Evolutionary conservation across 2,329 filamentous ascomycete genomes (phyloP).

Genomic region (Rhinocladiella similis): DNA sequence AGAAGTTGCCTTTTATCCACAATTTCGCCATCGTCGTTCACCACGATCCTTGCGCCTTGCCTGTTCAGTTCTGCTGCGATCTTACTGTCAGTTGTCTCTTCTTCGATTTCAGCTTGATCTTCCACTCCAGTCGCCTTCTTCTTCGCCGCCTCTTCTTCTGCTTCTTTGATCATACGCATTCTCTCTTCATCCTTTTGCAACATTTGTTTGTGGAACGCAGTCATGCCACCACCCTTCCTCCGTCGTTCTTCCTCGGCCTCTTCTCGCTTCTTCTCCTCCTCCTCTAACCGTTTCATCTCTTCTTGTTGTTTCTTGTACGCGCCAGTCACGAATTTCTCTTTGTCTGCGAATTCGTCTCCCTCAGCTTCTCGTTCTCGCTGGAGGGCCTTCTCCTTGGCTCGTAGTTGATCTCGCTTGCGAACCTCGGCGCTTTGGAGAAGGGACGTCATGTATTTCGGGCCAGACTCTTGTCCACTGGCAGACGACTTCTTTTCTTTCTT

Average conservation of each 20-base stretch:
- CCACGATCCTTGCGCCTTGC: conserved; percentile 51
- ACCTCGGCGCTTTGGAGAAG: conserved; percentile 61
- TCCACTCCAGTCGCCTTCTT: conserved; percentile 38
- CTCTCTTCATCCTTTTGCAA: conserved; percentile 58
- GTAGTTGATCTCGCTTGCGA: conserved; percentile 63
- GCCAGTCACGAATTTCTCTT: conserved; percentile 66
- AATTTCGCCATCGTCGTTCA: conserved; percentile 66
- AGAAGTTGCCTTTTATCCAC: conserved; percentile 65
- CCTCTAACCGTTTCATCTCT: conserved; percentile 58
- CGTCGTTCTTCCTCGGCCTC: conserved; percentile 54
- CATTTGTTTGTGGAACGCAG: conserved; percentile 62
- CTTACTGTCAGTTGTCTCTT: conserved; percentile 52
- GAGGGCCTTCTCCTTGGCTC: conserved; percentile 61
- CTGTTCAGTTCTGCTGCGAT: conserved; percentile 57
- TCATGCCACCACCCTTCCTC: conserved; percentile 51
- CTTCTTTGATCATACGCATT: conserved; percentile 58
- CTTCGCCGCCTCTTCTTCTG: conserved; percentile 41
- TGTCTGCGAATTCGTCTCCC: conserved; percentile 66
- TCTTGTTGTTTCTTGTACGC: conserved; percentile 67
- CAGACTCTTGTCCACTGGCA: conserved; percentile 27
- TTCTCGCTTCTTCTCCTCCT: conserved; percentile 56
- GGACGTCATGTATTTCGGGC: conserved; percentile 62
- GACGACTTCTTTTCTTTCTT: conserved; percentile 31
- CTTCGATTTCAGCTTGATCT: conserved; percentile 32
- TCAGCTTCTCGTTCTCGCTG: conserved; percentile 63